Evolutionary conservation across 2,329 filamentous ascomycete genomes (phyloP).

Genomic region (Microdochium trichocladiopsis): DNA sequence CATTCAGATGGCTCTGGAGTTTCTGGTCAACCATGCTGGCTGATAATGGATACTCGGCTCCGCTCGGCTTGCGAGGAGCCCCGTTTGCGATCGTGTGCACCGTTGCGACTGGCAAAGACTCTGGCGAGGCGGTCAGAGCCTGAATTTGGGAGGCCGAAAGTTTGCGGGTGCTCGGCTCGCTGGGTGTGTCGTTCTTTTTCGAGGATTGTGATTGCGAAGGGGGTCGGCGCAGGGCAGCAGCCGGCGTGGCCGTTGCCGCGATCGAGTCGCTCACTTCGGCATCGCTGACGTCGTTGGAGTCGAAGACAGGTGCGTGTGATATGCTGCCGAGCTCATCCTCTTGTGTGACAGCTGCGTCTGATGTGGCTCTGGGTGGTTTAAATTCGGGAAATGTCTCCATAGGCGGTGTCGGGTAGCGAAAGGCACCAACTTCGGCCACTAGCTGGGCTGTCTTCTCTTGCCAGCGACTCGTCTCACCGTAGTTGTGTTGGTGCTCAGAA

Average conservation of each 20-base stretch:
- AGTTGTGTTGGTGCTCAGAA: too few relatives aligned
- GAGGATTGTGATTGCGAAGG: constrained; percentile 11
- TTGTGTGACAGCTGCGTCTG: not conserved
- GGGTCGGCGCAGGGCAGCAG: too few relatives aligned
- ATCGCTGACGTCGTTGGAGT: not conserved
- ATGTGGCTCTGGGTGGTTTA: not conserved
- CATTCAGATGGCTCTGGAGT: constrained; percentile 5
- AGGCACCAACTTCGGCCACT: not conserved
- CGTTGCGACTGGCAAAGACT: constrained; percentile 49
- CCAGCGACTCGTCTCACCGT: not conserved
- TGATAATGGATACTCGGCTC: constrained; percentile 25
- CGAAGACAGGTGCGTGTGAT: not conserved
- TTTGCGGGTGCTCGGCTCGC: constrained; percentile 39
- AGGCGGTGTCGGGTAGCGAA: not conserved
- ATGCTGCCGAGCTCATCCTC: not conserved
- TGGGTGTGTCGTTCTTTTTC: constrained; percentile 14
- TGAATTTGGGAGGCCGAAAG: constrained; percentile 53
- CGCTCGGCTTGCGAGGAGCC: constrained; percentile 19
- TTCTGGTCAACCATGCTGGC: constrained; percentile 28
- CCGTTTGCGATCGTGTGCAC: constrained; percentile 17
- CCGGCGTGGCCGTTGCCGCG: too few relatives aligned
- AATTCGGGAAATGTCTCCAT: not conserved
- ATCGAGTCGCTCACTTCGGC: not conserved
- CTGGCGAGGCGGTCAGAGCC: constrained; percentile 47
- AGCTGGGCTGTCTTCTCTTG: not conserved